These are phyloP conservation scores for Trypanosoma rangeli DNA, from an alignment of 208 protist species.

Conservation along the genomic window DNA sequence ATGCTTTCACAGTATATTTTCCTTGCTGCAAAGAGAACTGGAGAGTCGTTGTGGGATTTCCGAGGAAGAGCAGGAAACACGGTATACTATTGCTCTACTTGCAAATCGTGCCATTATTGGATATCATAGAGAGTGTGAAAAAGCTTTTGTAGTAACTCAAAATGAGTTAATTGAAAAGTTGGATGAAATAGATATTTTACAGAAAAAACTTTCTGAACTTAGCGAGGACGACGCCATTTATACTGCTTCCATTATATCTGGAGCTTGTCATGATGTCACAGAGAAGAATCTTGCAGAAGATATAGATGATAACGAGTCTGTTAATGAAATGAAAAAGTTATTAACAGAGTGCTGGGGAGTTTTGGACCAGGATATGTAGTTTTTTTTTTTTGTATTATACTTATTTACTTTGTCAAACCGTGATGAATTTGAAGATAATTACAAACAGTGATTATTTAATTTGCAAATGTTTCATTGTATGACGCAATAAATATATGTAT, in stretches of 20 bases:
- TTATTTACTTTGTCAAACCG: conserved; percentile 21
- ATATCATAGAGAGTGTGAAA: conserved; percentile 10
- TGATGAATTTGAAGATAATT: too few relatives aligned
- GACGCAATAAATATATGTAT: too few relatives aligned
- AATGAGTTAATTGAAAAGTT: conserved; percentile 20
- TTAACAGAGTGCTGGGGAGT: conserved; percentile 26
- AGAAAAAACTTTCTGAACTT: conserved; percentile 3
- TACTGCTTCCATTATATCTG: not conserved
- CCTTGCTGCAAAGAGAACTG: conserved; percentile 9
- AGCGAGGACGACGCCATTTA: not conserved
- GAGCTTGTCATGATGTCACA: not conserved
- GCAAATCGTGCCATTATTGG: not conserved
- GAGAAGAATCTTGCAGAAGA: conserved; percentile 3
- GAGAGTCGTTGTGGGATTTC: conserved; percentile 4
- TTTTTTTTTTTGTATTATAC: conserved; percentile 8
- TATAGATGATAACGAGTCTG: conserved; percentile 13
- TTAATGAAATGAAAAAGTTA: conserved; percentile 27
- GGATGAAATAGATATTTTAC: conserved; percentile 22
- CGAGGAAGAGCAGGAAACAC: conserved; percentile 9
- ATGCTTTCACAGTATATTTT: not conserved
- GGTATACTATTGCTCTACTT: conserved; percentile 4
- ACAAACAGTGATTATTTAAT: too few relatives aligned
- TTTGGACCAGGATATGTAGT: conserved; percentile 22
- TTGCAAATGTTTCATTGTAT: too few relatives aligned
- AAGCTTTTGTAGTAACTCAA: not conserved